Evolutionary conservation across 805 yeast genomes (phyloP).

Genomic region (Lipomyces kockii): DNA sequence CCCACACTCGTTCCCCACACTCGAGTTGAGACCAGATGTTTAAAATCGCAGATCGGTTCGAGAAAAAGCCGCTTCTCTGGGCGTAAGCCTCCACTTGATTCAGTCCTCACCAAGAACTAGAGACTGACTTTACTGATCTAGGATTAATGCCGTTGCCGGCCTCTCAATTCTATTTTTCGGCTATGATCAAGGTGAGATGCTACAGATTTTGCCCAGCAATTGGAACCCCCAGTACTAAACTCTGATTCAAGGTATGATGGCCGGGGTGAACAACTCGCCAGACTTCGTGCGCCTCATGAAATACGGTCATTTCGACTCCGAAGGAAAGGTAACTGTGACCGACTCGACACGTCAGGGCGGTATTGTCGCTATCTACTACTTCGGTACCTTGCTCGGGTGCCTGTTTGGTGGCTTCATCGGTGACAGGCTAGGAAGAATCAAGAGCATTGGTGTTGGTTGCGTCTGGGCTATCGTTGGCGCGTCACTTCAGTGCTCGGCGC

Average conservation of each 20-base stretch:
- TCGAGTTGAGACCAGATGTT: not conserved
- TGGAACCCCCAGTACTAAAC: too few species aligned
- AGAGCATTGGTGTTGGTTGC: slow-evolving; percentile 58
- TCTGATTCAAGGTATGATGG: slow-evolving; percentile 49
- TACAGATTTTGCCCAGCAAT: too few species aligned
- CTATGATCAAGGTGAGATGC: slow-evolving; percentile 41
- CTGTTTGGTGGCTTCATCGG: slow-evolving; percentile 49
- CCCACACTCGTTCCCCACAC: too few species aligned
- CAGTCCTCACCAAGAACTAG: too few species aligned
- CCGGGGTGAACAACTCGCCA: slow-evolving; percentile 46
- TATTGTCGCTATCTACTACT: slow-evolving; percentile 45
- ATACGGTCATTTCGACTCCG: slow-evolving; percentile 17
- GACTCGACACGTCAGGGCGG: slow-evolving; percentile 44
- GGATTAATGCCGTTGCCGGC: slow-evolving; percentile 38
- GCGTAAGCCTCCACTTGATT: slow-evolving; percentile 12
- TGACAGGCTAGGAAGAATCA: slow-evolving; percentile 64
- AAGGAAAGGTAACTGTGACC: slow-evolving; percentile 34
- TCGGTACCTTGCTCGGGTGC: slow-evolving; percentile 42
- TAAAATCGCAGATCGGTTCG: slow-evolving; percentile 22
- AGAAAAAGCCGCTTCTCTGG: slow-evolving; percentile 19
- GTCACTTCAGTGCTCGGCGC: slow-evolving; percentile 55
- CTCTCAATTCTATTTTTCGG: slow-evolving; percentile 49
- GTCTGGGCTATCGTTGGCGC: slow-evolving; percentile 60
- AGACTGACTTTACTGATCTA: not conserved
- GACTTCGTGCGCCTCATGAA: slow-evolving; percentile 38